Percentiles rank a stretch among this genome's conserved stretches.
Evolutionary conservation across 805 yeast species (phyloP).

Genomic region (Schwanniomyces sp.): DNA sequence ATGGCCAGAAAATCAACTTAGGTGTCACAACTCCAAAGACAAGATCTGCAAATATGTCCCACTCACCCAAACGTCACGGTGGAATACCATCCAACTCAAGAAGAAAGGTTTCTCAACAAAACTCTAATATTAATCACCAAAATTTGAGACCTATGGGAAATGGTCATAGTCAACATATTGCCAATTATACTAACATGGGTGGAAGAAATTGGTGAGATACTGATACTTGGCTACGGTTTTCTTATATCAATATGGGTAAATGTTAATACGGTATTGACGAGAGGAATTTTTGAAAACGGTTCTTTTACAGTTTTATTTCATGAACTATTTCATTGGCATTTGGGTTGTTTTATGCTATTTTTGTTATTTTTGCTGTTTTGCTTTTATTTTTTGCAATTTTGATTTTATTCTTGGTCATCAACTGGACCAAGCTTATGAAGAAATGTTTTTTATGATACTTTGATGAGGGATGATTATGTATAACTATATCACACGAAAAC

Average conservation of each 20-base stretch:
- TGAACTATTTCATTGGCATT: not conserved
- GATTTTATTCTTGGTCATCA: not conserved
- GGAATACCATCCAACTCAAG: not conserved
- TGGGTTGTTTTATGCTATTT: not conserved
- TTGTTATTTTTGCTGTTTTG: not conserved
- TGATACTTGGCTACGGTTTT: no score
- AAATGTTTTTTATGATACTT: not conserved
- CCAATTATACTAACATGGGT: not conserved
- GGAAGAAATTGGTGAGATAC: not conserved
- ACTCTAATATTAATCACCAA: not conserved
- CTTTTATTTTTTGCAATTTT: not conserved
- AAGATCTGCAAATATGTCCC: constrained; percentile 5
- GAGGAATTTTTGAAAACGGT: no score
- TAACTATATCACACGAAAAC: not conserved
- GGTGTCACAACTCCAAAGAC: constrained; percentile 9
- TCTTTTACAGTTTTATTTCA: not conserved
- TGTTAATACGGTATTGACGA: no score
- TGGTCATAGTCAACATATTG: not conserved
- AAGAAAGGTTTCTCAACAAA: not conserved
- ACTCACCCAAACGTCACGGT: not conserved
- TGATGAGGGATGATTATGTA: not conserved
- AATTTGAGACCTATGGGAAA: not conserved
- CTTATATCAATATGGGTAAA: no score
- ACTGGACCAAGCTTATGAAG: not conserved
- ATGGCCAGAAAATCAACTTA: not conserved